Conservation (phyloP, 495 filamentous ascomycete species). For the Penicillium cataractarum region DNA sequence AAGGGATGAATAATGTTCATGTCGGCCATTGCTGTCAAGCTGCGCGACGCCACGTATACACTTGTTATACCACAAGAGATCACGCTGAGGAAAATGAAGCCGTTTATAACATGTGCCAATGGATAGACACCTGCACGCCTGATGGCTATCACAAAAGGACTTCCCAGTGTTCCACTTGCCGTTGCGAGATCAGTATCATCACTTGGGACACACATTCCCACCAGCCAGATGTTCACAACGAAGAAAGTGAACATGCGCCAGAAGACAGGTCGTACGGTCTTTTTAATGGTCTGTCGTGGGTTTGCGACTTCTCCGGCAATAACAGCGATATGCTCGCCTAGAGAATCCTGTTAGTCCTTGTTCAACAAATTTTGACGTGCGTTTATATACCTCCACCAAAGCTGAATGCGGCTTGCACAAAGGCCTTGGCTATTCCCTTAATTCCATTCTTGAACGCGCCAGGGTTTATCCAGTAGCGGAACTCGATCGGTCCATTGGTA, state of each 20-base stretch:
- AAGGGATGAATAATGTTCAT: constrained; percentile 30
- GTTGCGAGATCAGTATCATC: constrained; percentile 26
- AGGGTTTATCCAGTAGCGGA: constrained; percentile 33
- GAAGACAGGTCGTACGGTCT: constrained; percentile 33
- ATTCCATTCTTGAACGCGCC: constrained; percentile 38
- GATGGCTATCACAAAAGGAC: constrained; percentile 36
- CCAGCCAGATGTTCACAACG: constrained; percentile 36
- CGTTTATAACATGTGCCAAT: constrained; percentile 33
- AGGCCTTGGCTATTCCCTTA: constrained; percentile 36
- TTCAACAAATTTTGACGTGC: not conserved
- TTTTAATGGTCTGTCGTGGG: constrained; percentile 32
- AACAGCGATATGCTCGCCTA: constrained; percentile 35
- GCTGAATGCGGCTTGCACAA: constrained; percentile 35
- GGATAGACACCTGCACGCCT: constrained; percentile 31
- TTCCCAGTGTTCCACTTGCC: constrained; percentile 31
- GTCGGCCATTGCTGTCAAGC: constrained; percentile 32
- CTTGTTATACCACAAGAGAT: constrained; percentile 37
- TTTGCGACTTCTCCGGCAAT: constrained; percentile 34
- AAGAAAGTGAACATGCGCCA: constrained; percentile 41
- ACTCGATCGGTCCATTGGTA: constrained; percentile 32
- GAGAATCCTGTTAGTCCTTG: not conserved
- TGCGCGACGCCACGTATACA: constrained; percentile 34
- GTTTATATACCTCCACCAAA: constrained; percentile 31
- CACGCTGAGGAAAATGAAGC: constrained; percentile 35
- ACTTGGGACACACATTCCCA: constrained; percentile 36